Percentiles rank a stretch among this genome's conserved stretches.
These are phyloP conservation scores for Russula lepida DNA, from an alignment of 768 basidiomycete species.

Conservation along the genomic window DNA sequence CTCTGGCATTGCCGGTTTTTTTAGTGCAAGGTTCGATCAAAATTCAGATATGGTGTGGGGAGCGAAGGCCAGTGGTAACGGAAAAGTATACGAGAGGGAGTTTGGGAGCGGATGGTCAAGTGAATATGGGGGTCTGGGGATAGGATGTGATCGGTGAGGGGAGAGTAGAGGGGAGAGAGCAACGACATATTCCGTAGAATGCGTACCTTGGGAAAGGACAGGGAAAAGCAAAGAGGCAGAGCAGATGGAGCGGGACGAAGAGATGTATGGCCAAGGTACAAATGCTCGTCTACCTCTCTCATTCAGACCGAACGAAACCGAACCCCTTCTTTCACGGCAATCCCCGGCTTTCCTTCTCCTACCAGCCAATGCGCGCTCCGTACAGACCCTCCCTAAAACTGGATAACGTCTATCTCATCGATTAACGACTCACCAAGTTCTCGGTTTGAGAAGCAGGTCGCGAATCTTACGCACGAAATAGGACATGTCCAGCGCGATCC, in stretches of 20 bases:
- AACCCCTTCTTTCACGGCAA: slow-evolving; percentile 5
- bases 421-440: not conserved
- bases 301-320: slow-evolving; percentile 1
- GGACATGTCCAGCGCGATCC: slow-evolving; percentile 68
- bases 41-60: slow-evolving; percentile 31
- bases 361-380: not conserved
- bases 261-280: not conserved
- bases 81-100: slow-evolving; percentile 25
- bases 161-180: slow-evolving; percentile 26
- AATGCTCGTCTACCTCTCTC: not conserved
- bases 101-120: slow-evolving; percentile 18
- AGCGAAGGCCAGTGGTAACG: slow-evolving; percentile 24
- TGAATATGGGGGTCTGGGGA: slow-evolving; percentile 22
- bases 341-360: slow-evolving; percentile 3
- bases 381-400: slow-evolving; percentile 52
- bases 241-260: not conserved
- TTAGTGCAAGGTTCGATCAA: slow-evolving; percentile 28
- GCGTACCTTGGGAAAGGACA: slow-evolving; percentile 18
- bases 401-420: not conserved
- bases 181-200: slow-evolving; percentile 13
- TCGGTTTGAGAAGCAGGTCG: not conserved
- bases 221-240: not conserved
- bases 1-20: slow-evolving; percentile 70
- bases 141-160: slow-evolving; percentile 24
- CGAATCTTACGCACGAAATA: slow-evolving; percentile 54